Percentiles rank a stretch among this genome's conserved stretches.
Evolutionary conservation across 345 rosid species (phyloP).

Genomic region (Syzygium grande): DNA sequence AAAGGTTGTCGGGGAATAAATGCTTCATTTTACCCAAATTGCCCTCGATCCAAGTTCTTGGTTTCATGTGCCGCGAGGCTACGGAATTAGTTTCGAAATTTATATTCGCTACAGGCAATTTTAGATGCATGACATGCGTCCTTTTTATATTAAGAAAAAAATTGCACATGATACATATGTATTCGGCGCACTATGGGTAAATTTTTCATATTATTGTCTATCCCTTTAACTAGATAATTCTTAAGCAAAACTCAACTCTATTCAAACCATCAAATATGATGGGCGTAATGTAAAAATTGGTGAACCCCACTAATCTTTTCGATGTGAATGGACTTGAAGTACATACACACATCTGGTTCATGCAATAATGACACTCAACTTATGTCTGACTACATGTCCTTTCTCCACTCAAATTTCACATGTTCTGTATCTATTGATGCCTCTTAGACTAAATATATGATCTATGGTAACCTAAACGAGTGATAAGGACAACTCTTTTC

Average conservation of each 20-base stretch:
- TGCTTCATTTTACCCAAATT: constrained; percentile 18
- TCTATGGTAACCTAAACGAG: neutral
- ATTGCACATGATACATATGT: neutral
- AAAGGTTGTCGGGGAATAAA: constrained; percentile 11
- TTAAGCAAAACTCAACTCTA: neutral
- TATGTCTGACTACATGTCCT: neutral
- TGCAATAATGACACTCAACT: neutral
- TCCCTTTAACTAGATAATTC: neutral
- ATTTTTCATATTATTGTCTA: neutral
- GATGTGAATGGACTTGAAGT: neutral
- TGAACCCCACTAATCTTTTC: neutral
- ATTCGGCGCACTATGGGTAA: neutral
- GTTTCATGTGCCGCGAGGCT: neutral
- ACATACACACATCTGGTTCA: neutral
- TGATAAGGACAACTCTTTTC: neutral
- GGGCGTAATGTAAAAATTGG: neutral
- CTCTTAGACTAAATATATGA: neutral
- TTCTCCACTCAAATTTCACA: neutral
- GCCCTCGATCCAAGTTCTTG: constrained; percentile 16
- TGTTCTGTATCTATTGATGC: neutral
- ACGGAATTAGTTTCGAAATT: neutral
- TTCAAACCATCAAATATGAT: neutral
- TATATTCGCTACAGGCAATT: neutral
- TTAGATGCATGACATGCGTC: neutral
- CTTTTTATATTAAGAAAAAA: neutral